Evolutionary conservation across 768 basidiomycete genomes (phyloP), one percentile per base, ranked within the genome.

Genomic region (Lentinula boryana): DNA sequence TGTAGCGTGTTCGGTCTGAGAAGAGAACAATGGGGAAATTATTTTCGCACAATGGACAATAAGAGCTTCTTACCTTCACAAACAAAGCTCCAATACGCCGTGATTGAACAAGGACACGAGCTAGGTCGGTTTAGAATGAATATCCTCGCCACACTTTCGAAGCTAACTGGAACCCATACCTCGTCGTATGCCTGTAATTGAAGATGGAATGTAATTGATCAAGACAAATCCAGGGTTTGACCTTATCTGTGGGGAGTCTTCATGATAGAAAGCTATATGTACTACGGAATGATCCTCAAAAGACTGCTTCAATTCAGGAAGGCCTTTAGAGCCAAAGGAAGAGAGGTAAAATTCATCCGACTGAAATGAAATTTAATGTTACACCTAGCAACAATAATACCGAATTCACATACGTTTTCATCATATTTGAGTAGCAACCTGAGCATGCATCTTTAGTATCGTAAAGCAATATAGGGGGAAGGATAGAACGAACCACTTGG

Each of bases 251-350:
- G 54, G 6, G 7, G 67, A 62, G 62, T 78, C 75, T 65, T 80
- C 76, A 31, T 77, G 76, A 67, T 78, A 79, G 62, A 82, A 79
- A 3, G 71, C 81, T 63, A 83, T 72, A 44, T 75, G 79, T 10
- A 79, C 73, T 50, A 74, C 68, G 8, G 72, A 65, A 36, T 68
- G 60, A 60, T 79, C 75, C 46, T 73, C 69, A 13, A 82, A 70
- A 60, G 70, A 76, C 50, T 71, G 74, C 63, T 82, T 82, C 60
- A 83, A 66, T 58, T 81, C 79, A 38, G 75, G 70, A 23, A 82
- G 71, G 13, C 79, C 80, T 12, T 75, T 71, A 10, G 64, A 63
- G 15, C 80, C 81, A 43, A 72, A 73, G 23, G 74, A 76, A 64
- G 74, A 67, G 10, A 81, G 64, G 16, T 70, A 71, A 53, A 81